Evolutionary conservation across 2,329 filamentous ascomycete species (phyloP).

Genomic region (Hypoxylon sp.): DNA sequence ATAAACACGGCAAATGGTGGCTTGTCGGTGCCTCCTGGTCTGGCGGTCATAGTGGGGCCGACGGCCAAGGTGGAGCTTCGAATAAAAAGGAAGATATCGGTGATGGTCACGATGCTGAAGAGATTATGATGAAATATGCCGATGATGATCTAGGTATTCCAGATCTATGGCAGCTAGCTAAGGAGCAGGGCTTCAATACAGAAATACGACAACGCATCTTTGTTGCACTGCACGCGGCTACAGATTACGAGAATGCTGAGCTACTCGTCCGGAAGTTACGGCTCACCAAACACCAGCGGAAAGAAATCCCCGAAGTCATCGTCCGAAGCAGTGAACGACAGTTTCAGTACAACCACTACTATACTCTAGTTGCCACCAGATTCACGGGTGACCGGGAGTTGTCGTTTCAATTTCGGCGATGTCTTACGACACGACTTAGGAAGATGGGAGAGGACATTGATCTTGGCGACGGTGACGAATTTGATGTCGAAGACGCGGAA

Average conservation of each 20-base stretch:
- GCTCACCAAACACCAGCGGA: slow-evolving; percentile 87
- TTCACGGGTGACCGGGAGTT: slow-evolving; percentile 83
- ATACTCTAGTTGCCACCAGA: slow-evolving; percentile 85
- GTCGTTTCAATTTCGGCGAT: slow-evolving; percentile 88
- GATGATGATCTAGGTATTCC: slow-evolving; percentile 68
- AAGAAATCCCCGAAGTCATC: slow-evolving; percentile 89
- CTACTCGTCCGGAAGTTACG: slow-evolving; percentile 84
- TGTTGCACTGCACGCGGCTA: slow-evolving; percentile 87
- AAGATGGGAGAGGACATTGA: slow-evolving; percentile 83
- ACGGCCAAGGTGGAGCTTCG: not conserved
- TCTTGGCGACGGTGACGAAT: slow-evolving; percentile 70
- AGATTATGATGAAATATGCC: slow-evolving; percentile 50
- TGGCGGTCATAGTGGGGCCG: slow-evolving; percentile 52
- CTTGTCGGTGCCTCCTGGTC: slow-evolving; percentile 95
- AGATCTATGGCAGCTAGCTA: slow-evolving; percentile 81
- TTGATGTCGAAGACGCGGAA: slow-evolving; percentile 70
- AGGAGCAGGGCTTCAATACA: slow-evolving; percentile 88
- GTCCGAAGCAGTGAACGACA: slow-evolving; percentile 90
- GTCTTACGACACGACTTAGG: slow-evolving; percentile 88
- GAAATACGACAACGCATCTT: slow-evolving; percentile 93
- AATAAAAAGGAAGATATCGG: slow-evolving; percentile 43
- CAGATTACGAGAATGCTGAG: slow-evolving; percentile 87
- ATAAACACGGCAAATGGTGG: slow-evolving; percentile 98
- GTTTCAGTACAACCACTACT: slow-evolving; percentile 91
- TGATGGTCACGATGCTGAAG: slow-evolving; percentile 52